phyloP scores from a whole-genome alignment of 352 stramenopile species.

The Phytophthora ramorum region DNA sequence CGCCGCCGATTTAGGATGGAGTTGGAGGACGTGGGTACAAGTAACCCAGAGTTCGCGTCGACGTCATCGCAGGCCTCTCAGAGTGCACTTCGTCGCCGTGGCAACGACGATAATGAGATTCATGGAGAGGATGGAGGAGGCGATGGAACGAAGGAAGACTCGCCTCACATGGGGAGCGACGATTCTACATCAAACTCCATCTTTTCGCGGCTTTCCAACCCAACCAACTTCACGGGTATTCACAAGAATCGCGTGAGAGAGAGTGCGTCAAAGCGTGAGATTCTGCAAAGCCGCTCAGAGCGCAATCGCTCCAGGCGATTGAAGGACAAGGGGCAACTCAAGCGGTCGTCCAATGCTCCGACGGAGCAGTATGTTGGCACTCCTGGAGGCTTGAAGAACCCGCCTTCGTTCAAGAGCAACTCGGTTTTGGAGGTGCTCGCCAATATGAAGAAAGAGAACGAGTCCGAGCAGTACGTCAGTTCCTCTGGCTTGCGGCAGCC shows the following conservation, averaged over 20 bases:
- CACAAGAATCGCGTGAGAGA: constrained; percentile 88
- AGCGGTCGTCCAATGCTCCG: constrained; percentile 55
- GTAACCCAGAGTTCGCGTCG: constrained; percentile 49
- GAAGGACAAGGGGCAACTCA: constrained; percentile 68
- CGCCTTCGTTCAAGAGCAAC: constrained; percentile 65
- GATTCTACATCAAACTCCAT: constrained; percentile 74
- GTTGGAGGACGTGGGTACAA: constrained; percentile 45
- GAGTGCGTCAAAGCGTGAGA: constrained; percentile 81
- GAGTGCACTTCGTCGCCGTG: constrained; percentile 38
- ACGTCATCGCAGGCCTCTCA: constrained; percentile 46
- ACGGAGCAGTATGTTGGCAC: constrained; percentile 57
- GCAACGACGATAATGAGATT: constrained; percentile 41
- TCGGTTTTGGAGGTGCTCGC: constrained; percentile 83
- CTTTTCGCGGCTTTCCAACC: constrained; percentile 87
- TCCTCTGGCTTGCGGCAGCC: constrained; percentile 53
- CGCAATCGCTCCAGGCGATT: constrained; percentile 75
- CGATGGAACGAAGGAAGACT: constrained; percentile 47
- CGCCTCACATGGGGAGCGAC: constrained; percentile 65
- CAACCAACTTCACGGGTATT: constrained; percentile 89
- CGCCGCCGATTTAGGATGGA: constrained; percentile 68
- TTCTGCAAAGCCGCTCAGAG: constrained; percentile 78
- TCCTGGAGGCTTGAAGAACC: constrained; percentile 54
- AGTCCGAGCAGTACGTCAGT: constrained; percentile 59
- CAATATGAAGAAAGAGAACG: constrained; percentile 86
- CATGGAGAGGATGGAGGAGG: constrained; percentile 41